These are phyloP conservation scores for Vitis hybrid DNA, from an alignment of 177 flowering plant species.

Conservation along the genomic window DNA sequence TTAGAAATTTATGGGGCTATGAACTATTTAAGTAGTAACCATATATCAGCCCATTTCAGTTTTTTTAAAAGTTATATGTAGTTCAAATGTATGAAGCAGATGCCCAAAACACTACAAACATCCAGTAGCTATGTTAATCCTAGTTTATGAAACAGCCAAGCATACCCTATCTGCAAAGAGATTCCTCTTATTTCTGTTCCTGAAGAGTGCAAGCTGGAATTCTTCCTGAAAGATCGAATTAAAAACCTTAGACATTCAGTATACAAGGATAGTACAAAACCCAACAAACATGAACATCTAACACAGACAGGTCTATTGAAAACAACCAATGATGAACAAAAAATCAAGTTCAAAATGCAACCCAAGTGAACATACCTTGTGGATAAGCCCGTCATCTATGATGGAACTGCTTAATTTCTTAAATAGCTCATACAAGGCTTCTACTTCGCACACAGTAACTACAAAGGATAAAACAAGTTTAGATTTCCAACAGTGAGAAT, in stretches of 20 bases:
- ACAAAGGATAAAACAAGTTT: conserved; percentile 17
- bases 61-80: too few relatives aligned
- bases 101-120: too few relatives aligned
- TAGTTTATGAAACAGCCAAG: not conserved
- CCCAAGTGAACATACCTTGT: conserved; percentile 39
- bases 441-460: conserved; percentile 65
- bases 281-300: not conserved
- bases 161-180: conserved; percentile 62
- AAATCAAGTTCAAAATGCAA: not conserved
- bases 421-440: conserved; percentile 55
- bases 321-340: not conserved
- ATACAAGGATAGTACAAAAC: not conserved
- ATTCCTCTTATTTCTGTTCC: conserved; percentile 41
- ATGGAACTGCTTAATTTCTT: conserved; percentile 66
- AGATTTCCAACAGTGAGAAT: not conserved
- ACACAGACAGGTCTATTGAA: too few relatives aligned
- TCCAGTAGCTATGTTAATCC: too few relatives aligned
- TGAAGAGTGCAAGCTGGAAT: conserved; percentile 55
- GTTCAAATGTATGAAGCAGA: too few relatives aligned
- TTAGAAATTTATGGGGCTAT: too few relatives aligned
- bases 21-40: too few relatives aligned
- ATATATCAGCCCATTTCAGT: too few relatives aligned
- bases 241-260: not conserved
- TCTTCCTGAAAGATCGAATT: conserved; percentile 39
- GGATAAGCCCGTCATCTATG: conserved; percentile 59